Evolutionary conservation across 2,329 filamentous ascomycete species (phyloP).

Genomic region (Xylariaceae sp.): DNA sequence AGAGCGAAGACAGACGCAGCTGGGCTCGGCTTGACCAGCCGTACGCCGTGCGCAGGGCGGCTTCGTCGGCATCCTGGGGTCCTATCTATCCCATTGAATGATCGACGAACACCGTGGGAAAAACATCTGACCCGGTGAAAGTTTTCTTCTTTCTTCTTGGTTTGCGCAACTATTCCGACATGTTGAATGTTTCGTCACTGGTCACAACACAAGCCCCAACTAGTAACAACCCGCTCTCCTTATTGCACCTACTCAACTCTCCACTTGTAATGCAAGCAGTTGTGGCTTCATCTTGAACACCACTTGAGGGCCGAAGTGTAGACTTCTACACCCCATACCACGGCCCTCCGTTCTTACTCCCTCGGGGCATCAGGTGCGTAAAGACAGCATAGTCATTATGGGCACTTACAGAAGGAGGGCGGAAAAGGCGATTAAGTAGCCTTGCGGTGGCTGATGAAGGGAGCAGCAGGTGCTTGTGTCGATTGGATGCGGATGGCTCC

Average conservation of each 20-base stretch:
- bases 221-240: not conserved
- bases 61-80: constrained; percentile 11
- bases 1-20: not conserved
- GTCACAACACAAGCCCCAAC: constrained; percentile 3
- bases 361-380: constrained; percentile 1
- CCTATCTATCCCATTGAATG: constrained; percentile 7
- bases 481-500: constrained; percentile 17
- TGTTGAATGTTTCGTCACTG: constrained; percentile 8
- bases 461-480: constrained; percentile 9
- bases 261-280: no score
- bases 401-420: constrained; percentile 23
- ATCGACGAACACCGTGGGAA: constrained; percentile 5
- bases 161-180: constrained; percentile 18
- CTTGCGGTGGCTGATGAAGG: constrained; percentile 16
- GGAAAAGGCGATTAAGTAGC: constrained; percentile 5
- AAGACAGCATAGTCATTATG: constrained; percentile 6
- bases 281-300: no score
- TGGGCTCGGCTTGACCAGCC: constrained; percentile 15
- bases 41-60: constrained; percentile 15
- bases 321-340: not conserved
- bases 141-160: constrained; percentile 4
- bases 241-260: constrained; percentile 1
- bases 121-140: not conserved
- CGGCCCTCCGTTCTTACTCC: not conserved
- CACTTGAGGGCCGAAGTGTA: not conserved